Evolutionary conservation across 1,284 basidiomycete genomes (phyloP).

Genomic region (Ustilago hordei): DNA sequence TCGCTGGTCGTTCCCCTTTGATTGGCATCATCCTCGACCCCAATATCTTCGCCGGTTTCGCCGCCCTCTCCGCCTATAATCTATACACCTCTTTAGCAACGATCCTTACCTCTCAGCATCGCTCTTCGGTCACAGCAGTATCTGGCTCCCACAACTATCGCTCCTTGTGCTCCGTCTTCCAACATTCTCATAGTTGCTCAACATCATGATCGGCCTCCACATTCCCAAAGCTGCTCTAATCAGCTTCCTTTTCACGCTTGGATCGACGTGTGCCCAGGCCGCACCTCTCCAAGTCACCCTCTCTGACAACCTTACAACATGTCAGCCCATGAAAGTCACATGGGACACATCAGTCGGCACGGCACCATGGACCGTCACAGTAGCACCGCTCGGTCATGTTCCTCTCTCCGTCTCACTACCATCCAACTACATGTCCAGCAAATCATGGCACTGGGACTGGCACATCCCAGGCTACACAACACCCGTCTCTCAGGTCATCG

Average conservation of each 20-base stretch:
- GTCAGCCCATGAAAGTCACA: slow-evolving; percentile 28
- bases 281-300: slow-evolving; percentile 40
- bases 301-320: slow-evolving; percentile 39
- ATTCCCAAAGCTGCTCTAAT: not conserved
- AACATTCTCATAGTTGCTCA: not conserved
- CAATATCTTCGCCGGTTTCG: not conserved
- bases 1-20: not conserved
- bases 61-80: not conserved
- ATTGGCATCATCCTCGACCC: not conserved
- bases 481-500: slow-evolving; percentile 30
- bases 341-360: slow-evolving; percentile 45
- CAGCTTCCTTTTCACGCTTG: slow-evolving; percentile 17
- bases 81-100: slow-evolving; percentile 3
- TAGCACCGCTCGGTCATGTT: slow-evolving; percentile 45
- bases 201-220: slow-evolving; percentile 1
- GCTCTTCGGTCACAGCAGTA: not conserved
- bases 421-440: slow-evolving; percentile 30
- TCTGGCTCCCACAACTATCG: not conserved
- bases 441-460: slow-evolving; percentile 40
- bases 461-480: slow-evolving; percentile 33
- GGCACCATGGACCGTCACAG: slow-evolving; percentile 49
- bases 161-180: not conserved
- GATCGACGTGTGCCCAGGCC: slow-evolving; percentile 31
- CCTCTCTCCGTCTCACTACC: slow-evolving; percentile 39
- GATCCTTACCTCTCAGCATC: not conserved